Evolutionary conservation across 1,284 basidiomycete genomes (phyloP), one percentile per base, ranked within the genome.

Genomic region (Ganoderma boninense): DNA sequence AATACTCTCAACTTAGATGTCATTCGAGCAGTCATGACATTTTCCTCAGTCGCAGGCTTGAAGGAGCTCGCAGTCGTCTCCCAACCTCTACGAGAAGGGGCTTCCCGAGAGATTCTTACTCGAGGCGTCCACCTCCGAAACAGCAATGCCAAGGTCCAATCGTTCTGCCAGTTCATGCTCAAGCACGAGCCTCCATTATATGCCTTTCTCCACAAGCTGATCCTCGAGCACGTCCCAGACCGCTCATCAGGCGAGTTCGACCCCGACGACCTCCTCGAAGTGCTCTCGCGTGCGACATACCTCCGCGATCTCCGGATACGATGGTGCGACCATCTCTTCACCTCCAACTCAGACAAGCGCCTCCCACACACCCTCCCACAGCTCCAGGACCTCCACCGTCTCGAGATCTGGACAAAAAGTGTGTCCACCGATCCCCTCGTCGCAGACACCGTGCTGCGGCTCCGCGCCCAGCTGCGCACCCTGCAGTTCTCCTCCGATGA

Each of bases 171-270:
- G 0, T 69, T 71, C 29, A 46, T 66, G 42, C 56, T 66, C 18
- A 14, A 54, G 4, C 56, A 61, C 2, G 62, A 69, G 2, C 46
- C 49, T 8, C 26, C 29, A 4, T 32, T 52, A 13, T 44, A 62
- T 23, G 56, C 64, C 23, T 65, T 64, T 64, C 44, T 73, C 4
- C 72, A 63, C 40, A 38, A 43, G 16, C 67, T 73, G 29, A 32
- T 43, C 13, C 35, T 71, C 20, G 49, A 56, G 16, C 52, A 64
- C 44, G 54, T 69, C 23, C 29, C 59, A 3, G 16, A 23, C 4
- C 26, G n/a, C 38, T 6, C 20, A 54, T 26, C 32, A 23, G 16
- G 32, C 40, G 43, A 62, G 6, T 35, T 46, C 35, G 35, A 40
- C n/a, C 57, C 57, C 20, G n/a, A n/a, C 5, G 57, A 40, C 20